Conservation (phyloP, 1,284 basidiomycete genomes). For the Pseudozyma sp. region DNA sequence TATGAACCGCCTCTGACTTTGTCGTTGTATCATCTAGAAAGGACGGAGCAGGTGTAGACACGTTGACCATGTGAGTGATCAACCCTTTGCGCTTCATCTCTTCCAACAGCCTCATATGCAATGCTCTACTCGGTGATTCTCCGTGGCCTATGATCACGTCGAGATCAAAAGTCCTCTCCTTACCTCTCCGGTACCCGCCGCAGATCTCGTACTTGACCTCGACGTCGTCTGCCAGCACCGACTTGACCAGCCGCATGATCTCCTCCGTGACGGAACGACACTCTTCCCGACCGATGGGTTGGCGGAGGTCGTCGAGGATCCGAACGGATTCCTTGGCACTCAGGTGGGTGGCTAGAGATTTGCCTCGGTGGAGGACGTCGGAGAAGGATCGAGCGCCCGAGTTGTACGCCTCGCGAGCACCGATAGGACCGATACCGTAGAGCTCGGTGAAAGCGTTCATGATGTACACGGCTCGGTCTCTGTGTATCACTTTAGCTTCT, state of each 20-base stretch:
- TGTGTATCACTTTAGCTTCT: constrained; percentile 57
- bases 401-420: constrained; percentile 58
- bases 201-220: constrained; percentile 47
- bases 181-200: constrained; percentile 58
- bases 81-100: constrained; percentile 44
- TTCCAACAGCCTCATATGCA: constrained; percentile 35
- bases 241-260: constrained; percentile 31
- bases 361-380: constrained; percentile 54
- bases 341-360: constrained; percentile 49
- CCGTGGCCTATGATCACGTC: constrained; percentile 55
- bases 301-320: constrained; percentile 49
- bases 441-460: constrained; percentile 59
- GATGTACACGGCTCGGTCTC: constrained; percentile 52
- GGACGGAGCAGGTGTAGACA: constrained; percentile 35
- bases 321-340: constrained; percentile 41
- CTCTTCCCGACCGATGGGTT: constrained; percentile 45
- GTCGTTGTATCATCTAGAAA: constrained; percentile 7
- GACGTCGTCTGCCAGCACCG: constrained; percentile 13
- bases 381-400: constrained; percentile 53
- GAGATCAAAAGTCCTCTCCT: constrained; percentile 49
- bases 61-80: constrained; percentile 51
- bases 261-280: constrained; percentile 41
- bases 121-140: constrained; percentile 12
- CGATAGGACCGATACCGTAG: constrained; percentile 62
- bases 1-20: constrained; percentile 4